Base-by-base conservation (phyloP, 176 grass and related monocot species). In the Alloteropsis semialata region DNA sequence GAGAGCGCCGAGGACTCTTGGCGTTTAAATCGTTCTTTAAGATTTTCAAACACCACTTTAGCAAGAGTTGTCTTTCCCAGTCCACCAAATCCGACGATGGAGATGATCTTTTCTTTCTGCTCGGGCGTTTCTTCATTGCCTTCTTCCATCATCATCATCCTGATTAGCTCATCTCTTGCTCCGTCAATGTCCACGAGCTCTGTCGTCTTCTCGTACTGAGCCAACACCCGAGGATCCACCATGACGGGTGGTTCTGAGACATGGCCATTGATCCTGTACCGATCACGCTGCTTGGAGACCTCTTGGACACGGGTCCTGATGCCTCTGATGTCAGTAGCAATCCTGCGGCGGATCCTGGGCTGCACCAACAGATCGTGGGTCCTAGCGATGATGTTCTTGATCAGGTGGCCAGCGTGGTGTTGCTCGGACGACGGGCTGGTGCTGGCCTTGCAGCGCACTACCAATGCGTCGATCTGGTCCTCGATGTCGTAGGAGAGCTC, bases 401-500 rank as follows among this genome's bases (percentile, higher is more conserved):
- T n/a, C n/a, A n/a, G n/a, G n/a, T n/a, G n/a, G n/a, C n/a, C n/a
- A n/a, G n/a, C n/a, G n/a, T n/a, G n/a, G n/a, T n/a, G n/a, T n/a
- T n/a, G n/a, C n/a, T n/a, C n/a, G n/a, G n/a, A n/a, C n/a, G n/a
- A n/a, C n/a, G n/a, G n/a, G n/a, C n/a, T n/a, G n/a, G n/a, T n/a
- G n/a, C n/a, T n/a, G n/a, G n/a, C n/a, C n/a, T n/a, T n/a, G 38
- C 9, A 8, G 3, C 42, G 43, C 8, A n/a, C 32, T 41, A 67
- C 22, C 42, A 80, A 63, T 3, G 44, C 13, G 60, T 80, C 61
- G 0, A 67, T 13, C 2, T 8, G 33, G 58, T 80, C 77, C 19
- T 80, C 77, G 4, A 46, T 80, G 43, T 80, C 77, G 27, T 80
- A 80, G 60, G 77, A 61, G 5, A 80, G 19, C 43, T 80, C 77